Base-by-base conservation (phyloP, 2,329 filamentous ascomycete genomes). In the Arthrobotrys entomopaga region DNA sequence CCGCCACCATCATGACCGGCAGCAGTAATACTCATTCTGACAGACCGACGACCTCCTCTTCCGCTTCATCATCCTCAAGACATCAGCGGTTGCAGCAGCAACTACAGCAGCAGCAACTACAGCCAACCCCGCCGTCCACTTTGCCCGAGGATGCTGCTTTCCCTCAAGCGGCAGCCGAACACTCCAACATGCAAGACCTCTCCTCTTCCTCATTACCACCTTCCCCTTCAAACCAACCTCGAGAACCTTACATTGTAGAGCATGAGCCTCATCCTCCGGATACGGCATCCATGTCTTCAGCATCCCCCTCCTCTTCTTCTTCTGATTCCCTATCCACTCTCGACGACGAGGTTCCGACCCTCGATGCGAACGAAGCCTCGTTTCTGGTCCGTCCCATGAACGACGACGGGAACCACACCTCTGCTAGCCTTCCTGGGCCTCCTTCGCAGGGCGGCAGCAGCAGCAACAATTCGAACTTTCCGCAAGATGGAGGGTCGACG, bases 81-180 rank as follows among this genome's bases (percentile, higher is more conserved):
- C 26, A 52, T 16, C 16, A 42, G 19, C 20, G 42, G 11, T 19
- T 20, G 22, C 24, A n/a, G n/a, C 24, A 34, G 13, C 60, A 42
- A 16, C 52, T n/a, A 13, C 69, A 50, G n/a, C 54, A 60, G 22
- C 24, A n/a, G n/a, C 24, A 34, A 7, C 60, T 24, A 16, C 65
- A 67, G n/a, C 70, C 70, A 8, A 74, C 70, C 15, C 71, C 64
- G 5, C 71, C 64, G 11, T 64, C 57, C 50, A 75, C 71, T 15
- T 46, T 69, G 13, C 71, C 71, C 38, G 57, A 69, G 52, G 57
- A 69, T 69, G 63, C 71, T 24, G 65, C 71, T 40, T 69, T 75
- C 26, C 64, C 63, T 24, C 64, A 75, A 52, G 50, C 65, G 53
- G 56, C 64, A 7, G 50, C 22, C 42, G 70, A 61, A 2, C 16